Evolutionary conservation across 345 rosid genomes (phyloP), one percentile per base, ranked within the genome.

Genomic region (Euphorbia tirucalli): DNA sequence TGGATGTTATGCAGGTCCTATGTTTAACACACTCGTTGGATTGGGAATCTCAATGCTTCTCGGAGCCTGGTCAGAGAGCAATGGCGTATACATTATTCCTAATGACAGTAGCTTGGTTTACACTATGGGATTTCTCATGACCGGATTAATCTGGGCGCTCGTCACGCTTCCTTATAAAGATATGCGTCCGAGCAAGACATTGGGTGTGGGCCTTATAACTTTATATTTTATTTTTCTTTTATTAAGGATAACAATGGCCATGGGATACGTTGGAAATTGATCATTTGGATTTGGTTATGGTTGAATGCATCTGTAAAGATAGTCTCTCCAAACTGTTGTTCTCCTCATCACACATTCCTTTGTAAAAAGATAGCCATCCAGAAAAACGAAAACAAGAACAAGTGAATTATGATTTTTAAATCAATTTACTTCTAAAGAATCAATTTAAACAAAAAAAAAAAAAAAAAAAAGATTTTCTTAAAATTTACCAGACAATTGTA

Each of bases 1-100:
- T 0, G 98, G 98, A 60, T 91, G 97, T 79, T 93, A 91, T 69
- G 98, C 98, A 21, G 98, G 98, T 75, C 98, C 97, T 22, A 93
- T 93, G 97, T 89, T 93, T 84, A 89, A 93, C 82, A 91, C 92
- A 1, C 88, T 91, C 32, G 79, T 87, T 44, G 97, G 98, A 22
- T 71, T 93, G 65, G 97, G 98, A 11, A 56, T 87, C 59, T 87
- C 93, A 10, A 73, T 93, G 90, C 81, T 93, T 75, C 78, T 88
- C 0, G 96, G 92, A 19, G 87, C 96, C 55, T 87, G 90, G 89
- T 82, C 90, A 7, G 82, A 80, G 73, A 84, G 88, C 31, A 87
- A 88, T 21, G 84, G 77, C 11, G 44, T 85, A 8, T 89, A 82
- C 60, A 11, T 70, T 63, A 78, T 87, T 74, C 98, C 93, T 1